These are phyloP conservation scores for Lasiodiplodia sp. DNA, from an alignment of 2,329 filamentous ascomycete genomes.

Conservation along the genomic window DNA sequence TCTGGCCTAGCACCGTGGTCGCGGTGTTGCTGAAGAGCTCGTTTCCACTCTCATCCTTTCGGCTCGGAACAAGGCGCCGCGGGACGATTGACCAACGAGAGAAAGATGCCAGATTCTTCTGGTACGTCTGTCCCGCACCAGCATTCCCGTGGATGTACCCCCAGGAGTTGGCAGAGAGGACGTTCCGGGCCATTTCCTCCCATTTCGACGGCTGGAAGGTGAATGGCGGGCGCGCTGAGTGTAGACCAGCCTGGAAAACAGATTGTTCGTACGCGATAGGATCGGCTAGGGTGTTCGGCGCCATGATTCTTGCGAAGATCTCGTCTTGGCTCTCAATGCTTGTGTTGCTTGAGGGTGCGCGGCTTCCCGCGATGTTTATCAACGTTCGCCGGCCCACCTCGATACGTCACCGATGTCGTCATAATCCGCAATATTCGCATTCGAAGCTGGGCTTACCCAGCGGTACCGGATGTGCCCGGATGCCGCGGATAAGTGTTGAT, in stretches of 20 bases:
- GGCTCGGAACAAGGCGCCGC: conserved; percentile 21
- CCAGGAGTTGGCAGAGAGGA: conserved; percentile 40
- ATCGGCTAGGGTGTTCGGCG: neutral
- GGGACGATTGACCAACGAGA: conserved; percentile 39
- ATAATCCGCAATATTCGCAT: neutral
- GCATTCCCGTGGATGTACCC: conserved; percentile 47
- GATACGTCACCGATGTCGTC: conserved; percentile 21
- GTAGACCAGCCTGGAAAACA: conserved; percentile 42
- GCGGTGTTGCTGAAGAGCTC: conserved; percentile 11
- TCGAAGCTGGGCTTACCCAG: neutral
- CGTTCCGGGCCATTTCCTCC: conserved; percentile 38
- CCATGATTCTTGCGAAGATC: neutral
- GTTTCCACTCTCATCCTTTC: conserved; percentile 9
- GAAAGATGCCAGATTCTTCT: conserved; percentile 41
- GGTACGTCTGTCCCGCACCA: conserved; percentile 41
- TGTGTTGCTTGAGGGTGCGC: neutral
- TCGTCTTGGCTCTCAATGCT: neutral
- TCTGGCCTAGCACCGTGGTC: conserved; percentile 42
- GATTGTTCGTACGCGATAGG: conserved; percentile 38
- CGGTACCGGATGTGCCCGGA: neutral
- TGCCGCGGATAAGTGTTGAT: neutral
- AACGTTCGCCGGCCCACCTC: neutral
- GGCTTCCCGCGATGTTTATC: neutral
- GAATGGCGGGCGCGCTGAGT: conserved; percentile 42
- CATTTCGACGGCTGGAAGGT: conserved; percentile 43